Percentiles rank a stretch among this genome's conserved stretches.
Conservation (phyloP, 306 rosid genomes). For the Rubus parviflorus region DNA sequence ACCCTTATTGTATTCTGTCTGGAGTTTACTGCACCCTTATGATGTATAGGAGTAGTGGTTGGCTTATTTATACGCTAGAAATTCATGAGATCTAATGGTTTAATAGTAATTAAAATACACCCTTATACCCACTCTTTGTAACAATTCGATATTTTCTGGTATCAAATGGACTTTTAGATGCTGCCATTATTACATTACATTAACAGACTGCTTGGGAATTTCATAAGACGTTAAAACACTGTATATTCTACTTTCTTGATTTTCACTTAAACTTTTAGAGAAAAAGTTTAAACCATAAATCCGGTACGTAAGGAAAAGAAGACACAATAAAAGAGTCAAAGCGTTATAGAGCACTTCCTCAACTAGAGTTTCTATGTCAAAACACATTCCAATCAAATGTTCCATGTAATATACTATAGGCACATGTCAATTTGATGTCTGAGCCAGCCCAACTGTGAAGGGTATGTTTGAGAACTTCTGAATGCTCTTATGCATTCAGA, state of each 20-base stretch:
- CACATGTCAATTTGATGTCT: not conserved
- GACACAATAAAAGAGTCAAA: not conserved
- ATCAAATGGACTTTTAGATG: not conserved
- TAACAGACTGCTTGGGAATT: not conserved
- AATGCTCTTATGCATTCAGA: not conserved
- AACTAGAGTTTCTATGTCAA: not conserved
- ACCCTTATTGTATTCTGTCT: not conserved
- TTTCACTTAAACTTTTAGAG: too few relatives aligned
- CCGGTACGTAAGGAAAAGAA: not conserved
- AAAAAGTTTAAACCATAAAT: not conserved
- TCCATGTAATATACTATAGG: not conserved
- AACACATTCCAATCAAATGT: not conserved
- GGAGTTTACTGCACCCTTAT: not conserved
- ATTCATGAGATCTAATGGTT: not conserved
- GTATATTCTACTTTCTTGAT: not conserved
- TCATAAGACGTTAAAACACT: not conserved
- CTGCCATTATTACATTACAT: not conserved
- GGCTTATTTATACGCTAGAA: not conserved
- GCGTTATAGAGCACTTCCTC: not conserved
- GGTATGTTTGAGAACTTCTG: conserved; percentile 2
- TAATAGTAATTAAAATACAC: not conserved
- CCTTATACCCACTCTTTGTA: not conserved
- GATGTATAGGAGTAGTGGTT: not conserved
- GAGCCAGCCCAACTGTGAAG: not conserved
- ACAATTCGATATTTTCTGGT: not conserved